Base-by-base conservation (phyloP, 1,139 yeast species). In the Zygosaccharomyces pseudobailii region DNA sequence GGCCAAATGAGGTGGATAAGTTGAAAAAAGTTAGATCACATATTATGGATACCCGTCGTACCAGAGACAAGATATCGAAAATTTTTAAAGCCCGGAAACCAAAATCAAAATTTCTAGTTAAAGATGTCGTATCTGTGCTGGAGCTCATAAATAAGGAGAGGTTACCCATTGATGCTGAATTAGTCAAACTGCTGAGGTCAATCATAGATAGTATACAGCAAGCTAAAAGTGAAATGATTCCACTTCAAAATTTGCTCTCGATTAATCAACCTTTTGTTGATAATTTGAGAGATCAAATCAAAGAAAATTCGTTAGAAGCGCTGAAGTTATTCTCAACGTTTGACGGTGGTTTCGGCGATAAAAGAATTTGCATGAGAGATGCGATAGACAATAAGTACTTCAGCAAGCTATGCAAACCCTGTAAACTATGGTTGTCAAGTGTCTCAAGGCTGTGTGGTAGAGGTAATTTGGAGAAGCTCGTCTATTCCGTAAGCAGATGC, bases 401-500 rank as follows among this genome's bases (percentile, higher is more conserved):
- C 33, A 32, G 46, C 4, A 47, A 54, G 30, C 49, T 50, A 37
- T 31, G 55, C 3, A 57, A 55, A 40, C 40, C 40, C 6, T 47
- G 71, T 5, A 78, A 74, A 43, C 63, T 63, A 1, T 81, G 86
- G 84, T 59, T 75, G 61, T 65, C 71, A 25, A 56, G 58, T 7
- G 68, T 80, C 23, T 68, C 69, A 50, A 63, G 65, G 27, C 51
- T 72, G 3, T 64, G 73, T 51, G 72, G 72, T 33, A 71, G 68
- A 48, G 64, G 66, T 1, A 59, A 47, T n/a, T 36, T 66, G 35
- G 58, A 48, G 5, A 47, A 50, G 27, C 19, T 50, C 21, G n/a
- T 43, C 9, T 33, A 58, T 63, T 49, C 71, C 68, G 6, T 69
- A 67, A 10, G 48, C 62, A 46, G 60, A 60, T 52, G 65, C 62